A percentile compares a stretch with the other conserved stretches of the same genome.
These are phyloP conservation scores for Physcomitrellopsis africana DNA, from an alignment of 225 moss, liverwort and hornwort species.

Conservation along the genomic window DNA sequence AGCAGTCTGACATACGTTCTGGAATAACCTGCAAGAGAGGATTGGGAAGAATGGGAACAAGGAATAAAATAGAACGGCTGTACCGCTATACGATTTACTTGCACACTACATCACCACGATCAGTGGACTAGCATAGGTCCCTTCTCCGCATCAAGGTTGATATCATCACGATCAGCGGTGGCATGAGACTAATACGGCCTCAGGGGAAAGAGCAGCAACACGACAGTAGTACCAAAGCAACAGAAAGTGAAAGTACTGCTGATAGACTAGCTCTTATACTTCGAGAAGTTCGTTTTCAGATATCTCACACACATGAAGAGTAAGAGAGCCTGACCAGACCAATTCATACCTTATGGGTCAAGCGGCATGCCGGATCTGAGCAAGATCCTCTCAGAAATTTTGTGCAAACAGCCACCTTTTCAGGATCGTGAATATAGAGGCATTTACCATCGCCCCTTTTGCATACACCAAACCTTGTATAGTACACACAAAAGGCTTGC, in stretches of 20 bases:
- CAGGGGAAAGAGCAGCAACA: constrained; percentile 1
- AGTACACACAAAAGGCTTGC: constrained; percentile 84
- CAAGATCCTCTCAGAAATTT: constrained; percentile 93
- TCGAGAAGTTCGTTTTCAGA: constrained; percentile 20
- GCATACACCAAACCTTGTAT: constrained; percentile 95
- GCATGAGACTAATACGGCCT: constrained; percentile 10
- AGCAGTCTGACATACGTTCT: constrained; percentile 98
- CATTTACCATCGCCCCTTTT: constrained; percentile 94
- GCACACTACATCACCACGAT: constrained; percentile 25
- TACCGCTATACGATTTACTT: constrained; percentile 17
- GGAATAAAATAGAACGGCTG: constrained; percentile 28
- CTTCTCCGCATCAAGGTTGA: no score
- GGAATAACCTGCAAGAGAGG: constrained; percentile 80
- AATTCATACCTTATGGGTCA: constrained; percentile 85
- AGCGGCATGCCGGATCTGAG: constrained; percentile 69
- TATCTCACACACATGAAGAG: constrained; percentile 20
- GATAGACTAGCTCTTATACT: constrained; percentile 20
- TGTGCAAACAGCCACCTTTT: constrained; percentile 94
- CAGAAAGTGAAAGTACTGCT: constrained; percentile 11
- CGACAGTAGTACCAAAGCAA: background rate
- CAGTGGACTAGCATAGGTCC: background rate
- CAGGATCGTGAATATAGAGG: constrained; percentile 87
- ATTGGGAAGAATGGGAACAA: background rate
- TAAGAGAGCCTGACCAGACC: constrained; percentile 24
- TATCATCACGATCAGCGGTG: no score